These are phyloP conservation scores for Aphanocladium album DNA, from an alignment of 2,329 filamentous ascomycete genomes.

Conservation along the genomic window DNA sequence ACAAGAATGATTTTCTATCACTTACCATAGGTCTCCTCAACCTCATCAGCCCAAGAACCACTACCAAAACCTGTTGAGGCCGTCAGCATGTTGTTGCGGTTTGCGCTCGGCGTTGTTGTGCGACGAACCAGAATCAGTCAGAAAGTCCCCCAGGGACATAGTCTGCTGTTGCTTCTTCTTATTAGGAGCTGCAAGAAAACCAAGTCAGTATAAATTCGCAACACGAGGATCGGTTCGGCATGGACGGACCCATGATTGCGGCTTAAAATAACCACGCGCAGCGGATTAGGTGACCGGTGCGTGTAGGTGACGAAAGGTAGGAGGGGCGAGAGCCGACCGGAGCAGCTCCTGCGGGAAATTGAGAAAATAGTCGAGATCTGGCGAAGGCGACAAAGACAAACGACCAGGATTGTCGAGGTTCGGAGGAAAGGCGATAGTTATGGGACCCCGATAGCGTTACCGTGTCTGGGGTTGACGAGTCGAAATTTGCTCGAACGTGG, in stretches of 20 bases:
- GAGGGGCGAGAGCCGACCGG: conserved; percentile 16
- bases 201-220: conserved; percentile 15
- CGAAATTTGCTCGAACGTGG: conserved; percentile 39
- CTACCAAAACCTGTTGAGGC: conserved; percentile 44
- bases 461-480: conserved; percentile 38
- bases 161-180: conserved; percentile 93
- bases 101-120: background rate
- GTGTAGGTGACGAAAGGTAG: conserved; percentile 27
- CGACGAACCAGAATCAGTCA: conserved; percentile 80
- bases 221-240: conserved; percentile 6
- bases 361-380: conserved; percentile 12
- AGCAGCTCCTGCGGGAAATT: conserved; percentile 12
- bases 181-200: conserved; percentile 64
- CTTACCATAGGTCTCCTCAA: conserved; percentile 80
- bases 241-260: conserved; percentile 58
- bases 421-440: conserved; percentile 21
- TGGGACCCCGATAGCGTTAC: conserved; percentile 34
- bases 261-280: conserved; percentile 43
- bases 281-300: conserved; percentile 36
- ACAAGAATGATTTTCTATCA: background rate
- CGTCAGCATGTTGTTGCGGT: conserved; percentile 21
- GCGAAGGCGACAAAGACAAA: conserved; percentile 3
- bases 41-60: conserved; percentile 96
- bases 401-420: conserved; percentile 18
- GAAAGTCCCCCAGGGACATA: conserved; percentile 96